phyloP scores from a whole-genome alignment of 106 monocot species.

The Ottelia alismoides region DNA sequence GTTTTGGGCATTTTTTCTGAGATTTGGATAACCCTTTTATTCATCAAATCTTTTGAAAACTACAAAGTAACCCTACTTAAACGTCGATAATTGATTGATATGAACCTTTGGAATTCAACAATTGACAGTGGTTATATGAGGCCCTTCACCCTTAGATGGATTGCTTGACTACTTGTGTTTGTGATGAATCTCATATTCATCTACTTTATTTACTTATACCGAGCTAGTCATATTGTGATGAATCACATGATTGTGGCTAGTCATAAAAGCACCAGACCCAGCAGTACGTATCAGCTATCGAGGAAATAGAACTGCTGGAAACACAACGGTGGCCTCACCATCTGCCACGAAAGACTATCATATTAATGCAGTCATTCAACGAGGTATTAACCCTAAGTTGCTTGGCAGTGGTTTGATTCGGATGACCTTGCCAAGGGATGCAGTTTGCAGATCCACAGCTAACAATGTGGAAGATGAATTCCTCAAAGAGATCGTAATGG shows the following conservation, averaged over 20 bases:
- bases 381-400: background rate
- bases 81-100: too few relatives aligned
- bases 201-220: too few relatives aligned
- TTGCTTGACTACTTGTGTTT: too few relatives aligned
- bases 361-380: constrained; percentile 10
- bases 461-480: constrained; percentile 29
- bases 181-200: too few relatives aligned
- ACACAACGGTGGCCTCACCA: background rate
- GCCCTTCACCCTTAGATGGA: too few relatives aligned
- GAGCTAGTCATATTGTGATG: too few relatives aligned
- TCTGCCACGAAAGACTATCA: constrained; percentile 3
- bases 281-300: background rate
- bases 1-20: too few relatives aligned
- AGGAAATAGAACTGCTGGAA: constrained; percentile 7
- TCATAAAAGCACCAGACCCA: constrained; percentile 8
- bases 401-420: background rate
- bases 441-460: constrained; percentile 4
- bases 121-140: too few relatives aligned
- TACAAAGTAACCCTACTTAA: too few relatives aligned
- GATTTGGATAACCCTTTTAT: too few relatives aligned
- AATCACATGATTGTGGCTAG: background rate
- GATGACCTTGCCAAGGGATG: background rate
- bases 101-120: too few relatives aligned
- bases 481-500: constrained; percentile 75
- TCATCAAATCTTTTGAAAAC: too few relatives aligned